Base-by-base conservation (phyloP, 257 asterid species). In the Ehretia macrophylla region DNA sequence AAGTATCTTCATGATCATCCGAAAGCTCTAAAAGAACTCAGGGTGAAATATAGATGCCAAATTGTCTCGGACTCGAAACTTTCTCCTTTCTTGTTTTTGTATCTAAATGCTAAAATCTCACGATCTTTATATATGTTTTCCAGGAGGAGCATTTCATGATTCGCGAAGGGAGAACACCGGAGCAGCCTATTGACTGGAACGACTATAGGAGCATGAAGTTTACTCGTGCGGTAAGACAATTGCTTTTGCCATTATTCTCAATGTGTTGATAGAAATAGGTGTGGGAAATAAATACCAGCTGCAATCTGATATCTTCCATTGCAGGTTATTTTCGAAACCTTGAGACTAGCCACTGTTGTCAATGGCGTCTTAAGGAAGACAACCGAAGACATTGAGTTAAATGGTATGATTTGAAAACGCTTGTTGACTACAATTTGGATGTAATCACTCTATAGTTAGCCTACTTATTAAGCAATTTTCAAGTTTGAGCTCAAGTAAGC, bases 1-100 rank as follows among this genome's bases (percentile, higher is more conserved):
- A 92, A 88, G 75, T 92, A 84, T 68, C 95, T 92, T 46, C 88
- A 83, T 68, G 97, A 86, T 75, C 93, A 88, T 78, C 99, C 99
- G 2, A 69, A 75, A 64, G 96, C 82, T 55, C 86, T 92, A 45
- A 81, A 92, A 66, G 87, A 88, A 72, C 53, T 92, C 22, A 86
- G 85, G 83, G 99, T 92, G 18, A 50, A 27, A 1, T 11, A 56
- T 1, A 45, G 47, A 11, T 32, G 49, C 22, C 37, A 40, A n/a
- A 14, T 22, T 32, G 20, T 46, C 4, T 14, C 8, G 11, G 8
- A 62, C 17, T 51, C 13, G 4, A 51, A 13, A 5, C 4, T 49
- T 10, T n/a, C 1, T 49, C 10, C 17, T 14, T 27, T 0, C 16
- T 39, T 0, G 9, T n/a, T 22, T 1, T 17, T 8, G 5, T 1